Conservation (phyloP, 805 yeast genomes). For the Ogataea nonfermentans region DNA sequence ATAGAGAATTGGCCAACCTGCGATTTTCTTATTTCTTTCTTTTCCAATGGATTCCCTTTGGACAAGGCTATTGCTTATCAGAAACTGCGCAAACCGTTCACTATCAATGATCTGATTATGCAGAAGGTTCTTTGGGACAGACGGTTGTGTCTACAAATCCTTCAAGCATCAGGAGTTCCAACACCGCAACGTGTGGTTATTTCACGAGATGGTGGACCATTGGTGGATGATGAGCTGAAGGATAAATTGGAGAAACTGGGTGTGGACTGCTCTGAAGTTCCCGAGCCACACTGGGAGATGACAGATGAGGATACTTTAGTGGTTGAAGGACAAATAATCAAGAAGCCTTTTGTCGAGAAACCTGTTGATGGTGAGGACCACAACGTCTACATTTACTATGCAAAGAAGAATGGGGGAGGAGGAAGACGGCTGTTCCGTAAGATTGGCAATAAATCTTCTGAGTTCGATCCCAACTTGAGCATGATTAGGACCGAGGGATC, state of each 20-base stretch:
- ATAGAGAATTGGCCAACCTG: slow-evolving; percentile 99
- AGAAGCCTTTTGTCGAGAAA: slow-evolving; percentile 94
- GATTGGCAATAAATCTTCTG: slow-evolving; percentile 95
- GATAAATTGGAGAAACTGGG: slow-evolving; percentile 61
- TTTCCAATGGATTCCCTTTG: slow-evolving; percentile 93
- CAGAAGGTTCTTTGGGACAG: slow-evolving; percentile 98
- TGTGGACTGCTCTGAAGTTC: slow-evolving; percentile 44
- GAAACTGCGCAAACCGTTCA: slow-evolving; percentile 82
- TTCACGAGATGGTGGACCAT: slow-evolving; percentile 96
- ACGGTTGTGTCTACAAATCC: slow-evolving; percentile 74
- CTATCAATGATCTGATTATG: slow-evolving; percentile 83
- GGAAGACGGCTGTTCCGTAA: slow-evolving; percentile 92
- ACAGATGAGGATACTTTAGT: slow-evolving; percentile 78
- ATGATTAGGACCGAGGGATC: slow-evolving; percentile 87
- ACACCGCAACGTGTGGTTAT: slow-evolving; percentile 88
- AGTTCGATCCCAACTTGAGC: slow-evolving; percentile 78
- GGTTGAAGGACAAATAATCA: slow-evolving; percentile 68
- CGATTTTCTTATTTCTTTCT: slow-evolving; percentile 89
- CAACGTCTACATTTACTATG: slow-evolving; percentile 89
- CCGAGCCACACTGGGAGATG: slow-evolving; percentile 86
- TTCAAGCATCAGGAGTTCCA: slow-evolving; percentile 81
- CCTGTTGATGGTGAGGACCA: slow-evolving; percentile 99
- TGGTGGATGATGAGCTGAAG: slow-evolving; percentile 65
- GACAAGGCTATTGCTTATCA: slow-evolving; percentile 93
- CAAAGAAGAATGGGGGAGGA: slow-evolving; percentile 91